phyloP scores from a whole-genome alignment of 306 rosid species.

The Prunus persica region Prunus_persica_NCBIv2 NC_034016.1:16912501-16913000 shows the following conservation, averaged over 20 bases:
- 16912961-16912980: constrained; percentile 85
- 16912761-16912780: constrained; percentile 59
- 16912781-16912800: constrained; percentile 75
- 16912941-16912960: constrained; percentile 97
- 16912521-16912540: constrained; percentile 82
- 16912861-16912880: constrained; percentile 71
- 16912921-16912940: constrained; percentile 60
- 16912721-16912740: constrained; percentile 56
- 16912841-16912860: constrained; percentile 48
- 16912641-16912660: constrained; percentile 82
- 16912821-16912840: constrained; percentile 27
- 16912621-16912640: constrained; percentile 54
- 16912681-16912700: constrained; percentile 55
- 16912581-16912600: constrained; percentile 72
- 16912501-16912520: constrained; percentile 79
- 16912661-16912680: constrained; percentile 63
- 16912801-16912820: constrained; percentile 46
- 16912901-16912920: constrained; percentile 37
- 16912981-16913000: constrained; percentile 78
- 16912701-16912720: constrained; percentile 69
- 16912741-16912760: constrained; percentile 52
- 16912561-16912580: constrained; percentile 58
- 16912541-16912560: constrained; percentile 66
- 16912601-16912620: constrained; percentile 53
- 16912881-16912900: constrained; percentile 55